A percentile compares a stretch with the other conserved stretches of the same genome.
Conservation (phyloP, 2,329 filamentous ascomycete species). For the Verticillium dahliae region DNA sequence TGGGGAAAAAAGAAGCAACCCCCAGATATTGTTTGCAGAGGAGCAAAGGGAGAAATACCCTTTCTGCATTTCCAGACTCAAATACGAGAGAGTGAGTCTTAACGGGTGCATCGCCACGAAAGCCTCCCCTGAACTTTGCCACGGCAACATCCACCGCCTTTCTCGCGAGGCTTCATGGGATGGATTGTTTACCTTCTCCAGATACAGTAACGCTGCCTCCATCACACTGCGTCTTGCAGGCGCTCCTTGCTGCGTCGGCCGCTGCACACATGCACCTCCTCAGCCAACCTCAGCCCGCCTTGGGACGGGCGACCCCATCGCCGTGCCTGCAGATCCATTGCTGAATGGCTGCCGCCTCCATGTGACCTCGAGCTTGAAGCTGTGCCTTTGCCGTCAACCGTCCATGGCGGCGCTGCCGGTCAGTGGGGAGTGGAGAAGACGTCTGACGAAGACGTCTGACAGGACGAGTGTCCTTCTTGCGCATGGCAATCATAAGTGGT, state of each 20-base stretch:
- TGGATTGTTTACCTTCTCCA: slow-evolving; percentile 1
- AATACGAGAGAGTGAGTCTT: background rate
- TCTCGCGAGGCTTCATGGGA: background rate
- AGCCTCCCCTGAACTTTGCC: background rate
- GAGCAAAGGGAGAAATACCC: background rate
- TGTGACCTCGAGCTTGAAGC: background rate
- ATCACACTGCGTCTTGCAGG: background rate
- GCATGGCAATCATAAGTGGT: too few relatives aligned
- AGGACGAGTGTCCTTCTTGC: too few relatives aligned
- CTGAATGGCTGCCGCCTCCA: background rate
- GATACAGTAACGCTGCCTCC: background rate
- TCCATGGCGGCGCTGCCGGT: background rate
- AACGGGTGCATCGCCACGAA: background rate
- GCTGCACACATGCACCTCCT: background rate
- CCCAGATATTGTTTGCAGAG: background rate
- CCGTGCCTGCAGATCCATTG: background rate
- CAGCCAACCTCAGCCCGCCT: background rate
- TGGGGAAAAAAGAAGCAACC: background rate
- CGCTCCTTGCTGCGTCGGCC: slow-evolving; percentile 1
- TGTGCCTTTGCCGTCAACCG: background rate
- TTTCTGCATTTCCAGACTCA: background rate
- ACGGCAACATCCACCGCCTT: background rate
- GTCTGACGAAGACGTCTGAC: background rate
- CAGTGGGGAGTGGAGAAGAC: too few relatives aligned
- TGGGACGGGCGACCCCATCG: background rate